phyloP scores from a whole-genome alignment of 163 green algal genomes.

The Botryococcus braunii region DNA sequence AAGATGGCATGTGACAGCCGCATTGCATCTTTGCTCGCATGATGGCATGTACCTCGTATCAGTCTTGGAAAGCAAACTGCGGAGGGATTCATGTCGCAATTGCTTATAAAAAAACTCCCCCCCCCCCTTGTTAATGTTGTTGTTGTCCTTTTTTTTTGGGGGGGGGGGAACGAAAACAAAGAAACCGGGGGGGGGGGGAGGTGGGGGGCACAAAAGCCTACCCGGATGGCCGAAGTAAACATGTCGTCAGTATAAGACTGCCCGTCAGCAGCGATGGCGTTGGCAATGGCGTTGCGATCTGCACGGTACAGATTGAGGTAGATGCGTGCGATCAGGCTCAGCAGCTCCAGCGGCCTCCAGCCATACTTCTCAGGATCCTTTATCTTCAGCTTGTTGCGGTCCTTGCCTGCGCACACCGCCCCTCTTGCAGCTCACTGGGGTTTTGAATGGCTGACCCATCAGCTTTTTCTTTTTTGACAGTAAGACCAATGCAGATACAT shows the following conservation, averaged over 20 bases:
- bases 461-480: no score
- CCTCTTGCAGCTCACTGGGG: no score
- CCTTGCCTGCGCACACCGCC: conserved; percentile 51
- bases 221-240: conserved; percentile 47
- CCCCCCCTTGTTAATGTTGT: background rate
- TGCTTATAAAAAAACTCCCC: background rate
- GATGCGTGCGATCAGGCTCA: conserved; percentile 69
- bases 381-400: conserved; percentile 71
- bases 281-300: conserved; percentile 30
- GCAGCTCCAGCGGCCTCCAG: conserved; percentile 69
- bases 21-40: no score
- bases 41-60: no score
- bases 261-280: conserved; percentile 48
- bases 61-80: background rate
- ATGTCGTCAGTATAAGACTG: conserved; percentile 56
- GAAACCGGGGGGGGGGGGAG: no score
- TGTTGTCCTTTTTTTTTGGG: no score
- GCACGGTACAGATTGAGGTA: conserved; percentile 50
- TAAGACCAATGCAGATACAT: no score
- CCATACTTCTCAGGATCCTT: conserved; percentile 72
- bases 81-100: background rate
- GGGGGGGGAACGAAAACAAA: no score
- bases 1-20: no score
- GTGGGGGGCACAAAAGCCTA: background rate
- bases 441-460: no score